Conservation (phyloP, 306 rosid species). For the Mimosa pudica region DNA sequence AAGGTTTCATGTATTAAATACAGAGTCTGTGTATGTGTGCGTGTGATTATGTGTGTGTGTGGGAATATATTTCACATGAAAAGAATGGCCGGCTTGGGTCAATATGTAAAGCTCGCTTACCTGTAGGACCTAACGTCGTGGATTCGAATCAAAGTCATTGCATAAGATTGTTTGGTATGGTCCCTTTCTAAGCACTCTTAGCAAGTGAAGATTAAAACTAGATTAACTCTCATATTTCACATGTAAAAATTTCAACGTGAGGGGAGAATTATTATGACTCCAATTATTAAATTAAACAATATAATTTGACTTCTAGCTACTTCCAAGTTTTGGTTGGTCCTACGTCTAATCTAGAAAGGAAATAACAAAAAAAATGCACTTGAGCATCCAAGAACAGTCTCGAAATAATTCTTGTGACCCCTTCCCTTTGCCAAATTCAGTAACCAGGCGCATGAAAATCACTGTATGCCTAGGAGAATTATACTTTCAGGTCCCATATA, state of each 20-base stretch:
- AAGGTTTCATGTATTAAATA: constrained; percentile 31
- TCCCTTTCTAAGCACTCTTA: too few relatives aligned
- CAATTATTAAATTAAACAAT: constrained; percentile 47
- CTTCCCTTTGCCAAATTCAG: neutral
- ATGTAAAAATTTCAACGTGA: constrained; percentile 40
- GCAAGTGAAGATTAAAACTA: too few relatives aligned
- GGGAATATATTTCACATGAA: neutral
- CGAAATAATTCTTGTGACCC: neutral
- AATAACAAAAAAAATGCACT: constrained; percentile 30
- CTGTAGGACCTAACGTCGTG: too few relatives aligned
- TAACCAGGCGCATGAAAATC: neutral
- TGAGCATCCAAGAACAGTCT: constrained; percentile 42
- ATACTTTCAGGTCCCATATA: too few relatives aligned
- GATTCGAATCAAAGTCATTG: too few relatives aligned
- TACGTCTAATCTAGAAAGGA: constrained; percentile 15
- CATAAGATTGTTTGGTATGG: too few relatives aligned
- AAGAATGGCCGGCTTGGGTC: too few relatives aligned
- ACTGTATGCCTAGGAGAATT: too few relatives aligned
- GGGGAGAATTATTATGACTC: constrained; percentile 33
- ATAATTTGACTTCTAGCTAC: constrained; percentile 29
- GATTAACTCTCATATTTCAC: constrained; percentile 33
- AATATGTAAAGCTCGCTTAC: too few relatives aligned
- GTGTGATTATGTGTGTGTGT: too few relatives aligned
- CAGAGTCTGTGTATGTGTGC: neutral
- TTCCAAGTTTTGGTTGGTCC: constrained; percentile 35